These are phyloP conservation scores for Nymphaea colorata DNA, from an alignment of 164 flowering plant genomes.

Conservation along the genomic window DNA sequence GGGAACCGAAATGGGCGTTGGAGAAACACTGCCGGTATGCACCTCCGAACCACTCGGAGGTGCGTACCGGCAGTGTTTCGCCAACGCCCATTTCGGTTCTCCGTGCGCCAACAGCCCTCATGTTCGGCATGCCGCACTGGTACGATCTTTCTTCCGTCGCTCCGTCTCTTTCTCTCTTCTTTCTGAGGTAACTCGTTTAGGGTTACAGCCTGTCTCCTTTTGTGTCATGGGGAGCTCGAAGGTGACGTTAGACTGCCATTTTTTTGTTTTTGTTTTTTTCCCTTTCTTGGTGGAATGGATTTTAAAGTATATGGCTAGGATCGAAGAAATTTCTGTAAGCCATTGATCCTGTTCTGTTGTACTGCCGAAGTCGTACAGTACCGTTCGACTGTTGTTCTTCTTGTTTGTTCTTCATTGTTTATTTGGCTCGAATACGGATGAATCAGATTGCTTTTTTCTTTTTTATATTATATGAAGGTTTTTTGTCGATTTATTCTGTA, in stretches of 20 bases:
- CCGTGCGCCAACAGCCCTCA: slow-evolving; percentile 34
- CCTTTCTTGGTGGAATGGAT: not conserved
- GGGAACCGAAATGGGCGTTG: slow-evolving; percentile 9
- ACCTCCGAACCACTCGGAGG: slow-evolving; percentile 28
- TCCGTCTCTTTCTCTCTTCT: not conserved
- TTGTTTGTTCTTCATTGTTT: not conserved
- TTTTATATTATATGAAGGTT: no score
- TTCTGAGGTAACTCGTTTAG: not conserved
- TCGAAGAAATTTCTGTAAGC: not conserved
- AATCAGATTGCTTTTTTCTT: not conserved
- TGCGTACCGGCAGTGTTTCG: slow-evolving; percentile 23
- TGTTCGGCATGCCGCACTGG: slow-evolving; percentile 54
- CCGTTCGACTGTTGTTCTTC: not conserved
- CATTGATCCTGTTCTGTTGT: not conserved
- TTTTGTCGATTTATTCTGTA: no score
- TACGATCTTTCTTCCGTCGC: slow-evolving; percentile 18
- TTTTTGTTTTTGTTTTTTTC: not conserved
- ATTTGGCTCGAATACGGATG: not conserved
- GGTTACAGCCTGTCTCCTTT: not conserved
- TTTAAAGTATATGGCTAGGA: not conserved
- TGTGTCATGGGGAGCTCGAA: not conserved
- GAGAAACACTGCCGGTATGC: slow-evolving; percentile 24
- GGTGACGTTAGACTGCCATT: no score
- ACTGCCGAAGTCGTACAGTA: not conserved
- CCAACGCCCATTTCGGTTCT: slow-evolving; percentile 10